Evolutionary conservation across 2,329 filamentous ascomycete genomes (phyloP), one percentile per base, ranked within the genome.

Genomic region (Zasmidium cellare): DNA sequence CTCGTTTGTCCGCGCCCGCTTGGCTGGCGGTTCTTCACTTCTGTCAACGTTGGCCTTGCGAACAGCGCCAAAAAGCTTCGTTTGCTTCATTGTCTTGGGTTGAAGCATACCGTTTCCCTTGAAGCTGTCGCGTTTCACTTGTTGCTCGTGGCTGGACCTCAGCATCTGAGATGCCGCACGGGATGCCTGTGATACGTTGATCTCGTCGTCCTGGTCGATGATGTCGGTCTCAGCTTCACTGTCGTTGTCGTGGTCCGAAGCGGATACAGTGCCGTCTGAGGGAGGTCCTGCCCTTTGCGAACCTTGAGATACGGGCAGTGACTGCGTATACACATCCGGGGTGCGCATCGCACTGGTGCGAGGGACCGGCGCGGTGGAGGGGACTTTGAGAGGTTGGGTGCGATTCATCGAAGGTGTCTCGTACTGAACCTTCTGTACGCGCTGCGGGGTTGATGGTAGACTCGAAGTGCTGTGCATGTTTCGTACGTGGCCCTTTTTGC

Each of bases 401-500:
- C 66, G 65, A 51, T 59, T 60, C 18, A 61, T 22, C 18, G 51
- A 59, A 1, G 69, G 68, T 5, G 70, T 71, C 24, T 65, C 56
- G 46, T 66, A 68, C 86, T 78, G 65, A 75, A 51, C 83, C 44
- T 64, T 69, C 50, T 63, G 81, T 46, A 79, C 73, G 14, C 84
- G 81, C 46, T 79, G 77, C 9, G 91, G 91, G 2, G 91, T 96
- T 5, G 86, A 86, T 7, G 91, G 91, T 3, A 96, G 79, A 1
- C 92, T 94, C 0, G 92, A 96, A 72, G 96, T 80, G 46, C 91
- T 94, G 71, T 96, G 91, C 25, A 87, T 85, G 58, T 88, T 90
- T 65, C 91, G 86, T 18, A 82, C 84, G 71, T 96, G 91, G 56
- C 84, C 85, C 72, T 81, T 69, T 78, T 82, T 72, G 75, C 81